Evolutionary conservation across 257 asterid species (phyloP), one percentile per base, ranked within the genome.

Genomic region (Cynanchum wilfordii): DNA sequence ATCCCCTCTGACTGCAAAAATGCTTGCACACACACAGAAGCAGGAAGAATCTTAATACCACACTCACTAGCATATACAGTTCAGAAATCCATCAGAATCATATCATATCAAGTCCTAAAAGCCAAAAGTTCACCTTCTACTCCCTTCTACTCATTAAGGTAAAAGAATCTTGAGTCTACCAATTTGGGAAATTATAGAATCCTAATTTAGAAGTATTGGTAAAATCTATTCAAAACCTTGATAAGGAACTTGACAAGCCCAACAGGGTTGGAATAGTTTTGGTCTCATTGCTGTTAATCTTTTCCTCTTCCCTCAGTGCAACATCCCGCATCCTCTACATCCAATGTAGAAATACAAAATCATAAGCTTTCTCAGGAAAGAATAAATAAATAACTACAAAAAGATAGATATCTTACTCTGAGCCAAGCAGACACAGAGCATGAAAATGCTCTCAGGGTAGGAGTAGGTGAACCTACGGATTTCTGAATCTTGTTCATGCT

Each of bases 271-370:
- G 89, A 54, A 90, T 85, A 57, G 81, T 82, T 77, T 77, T 75
- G 70, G 78, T 79, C 77, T 77, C 86, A 70, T 89, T 79, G 82
- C 77, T 77, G 60, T 77, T 86, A 49, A 87, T 84, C 82, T 85
- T 90, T 80, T 81, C 94, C 86, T 95, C 96, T 84, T 92, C 99
- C 76, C 84, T 80, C 87, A 95, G 78, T 70, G 96, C 97, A 87
- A 82, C 80, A 75, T 89, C 88, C 0, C 89, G 86, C 50, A 92
- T 66, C 88, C 89, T 90, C 98, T 91, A 83, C 69, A 51, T 74
- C 68, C 58, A 66, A 71, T 49, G 66, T 74, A 59, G 60, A 29
- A 56, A 57, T 52, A 50, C 19, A 55, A 69, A 66, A 36, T 51
- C 54, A 66, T 45, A 33, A n/a, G 19, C 4, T 42, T 2, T 42